Base-by-base conservation (phyloP, 2,329 filamentous ascomycete species). In the Botrytis pseudocinerea region DNA sequence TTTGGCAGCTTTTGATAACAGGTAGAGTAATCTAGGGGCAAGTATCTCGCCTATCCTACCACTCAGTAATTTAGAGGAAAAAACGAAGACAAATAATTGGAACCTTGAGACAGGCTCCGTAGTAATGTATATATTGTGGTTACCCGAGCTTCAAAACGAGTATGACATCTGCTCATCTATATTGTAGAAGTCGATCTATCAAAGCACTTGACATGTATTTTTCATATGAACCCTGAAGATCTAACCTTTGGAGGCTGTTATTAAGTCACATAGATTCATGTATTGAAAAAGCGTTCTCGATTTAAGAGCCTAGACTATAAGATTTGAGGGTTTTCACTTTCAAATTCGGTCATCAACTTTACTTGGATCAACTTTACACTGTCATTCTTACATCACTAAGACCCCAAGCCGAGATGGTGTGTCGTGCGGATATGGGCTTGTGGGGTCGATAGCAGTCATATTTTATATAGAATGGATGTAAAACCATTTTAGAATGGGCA, bases 101-200 rank as follows among this genome's bases (percentile, higher is more conserved):
- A 25, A n/a, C 5, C 12, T 5, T 0, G n/a, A n/a, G 25, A 54
- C 12, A 54, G 12, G 48, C 48, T n/a, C 12, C 16, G 5, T 16
- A 7, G 5, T n/a, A 3, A n/a, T 4, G 0, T 54, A 12, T 7
- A 16, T n/a, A n/a, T n/a, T 18, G 16, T 14, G 16, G 12, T n/a
- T 16, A 16, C 16, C 14, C 5, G 25, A n/a, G 48, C 7, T n/a
- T 7, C 12, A n/a, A 16, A 16, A 16, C 5, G 12, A 54, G 14
- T n/a, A 16, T 16, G 6, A 54, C 14, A 54, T n/a, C 25, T 54
- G 2, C 12, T 14, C 5, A 16, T 51, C 25, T 51, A 14, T 2
- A 14, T 14, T 16, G n/a, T 14, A 7, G n/a, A n/a, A 51, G 48
- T n/a, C 4, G 25, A 51, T n/a, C 25, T n/a, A n/a, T n/a, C 2